Percentiles rank a stretch among this genome's conserved stretches.
Evolutionary conservation across 2,329 filamentous ascomycete species (phyloP).

Genomic region (Neofusicoccum sp.): DNA sequence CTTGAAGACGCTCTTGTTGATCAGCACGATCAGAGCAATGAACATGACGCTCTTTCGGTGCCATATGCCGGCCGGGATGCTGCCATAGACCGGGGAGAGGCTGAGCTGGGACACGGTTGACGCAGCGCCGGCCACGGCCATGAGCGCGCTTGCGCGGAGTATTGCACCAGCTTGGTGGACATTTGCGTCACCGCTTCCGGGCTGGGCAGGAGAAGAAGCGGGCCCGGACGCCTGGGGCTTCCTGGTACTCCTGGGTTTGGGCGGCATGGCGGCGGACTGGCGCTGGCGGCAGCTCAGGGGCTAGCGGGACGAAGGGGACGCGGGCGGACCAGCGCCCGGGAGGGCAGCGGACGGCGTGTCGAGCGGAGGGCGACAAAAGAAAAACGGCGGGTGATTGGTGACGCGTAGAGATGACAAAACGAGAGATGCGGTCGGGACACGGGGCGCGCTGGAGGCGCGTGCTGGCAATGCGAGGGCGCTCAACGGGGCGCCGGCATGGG

Average conservation of each 20-base stretch:
- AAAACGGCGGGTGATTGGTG: constrained; percentile 14
- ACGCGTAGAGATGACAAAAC: constrained; percentile 7
- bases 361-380: constrained; percentile 6
- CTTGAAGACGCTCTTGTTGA: constrained; percentile 62
- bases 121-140: constrained; percentile 63
- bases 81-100: constrained; percentile 86
- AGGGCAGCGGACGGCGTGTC: not conserved
- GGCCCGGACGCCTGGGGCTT: not conserved
- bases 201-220: not conserved
- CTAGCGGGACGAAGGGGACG: not conserved
- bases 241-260: not conserved
- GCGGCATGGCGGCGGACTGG: not conserved
- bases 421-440: constrained; percentile 7
- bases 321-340: constrained; percentile 11
- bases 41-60: constrained; percentile 69
- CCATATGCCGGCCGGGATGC: constrained; percentile 73
- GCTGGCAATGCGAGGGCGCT: constrained; percentile 7
- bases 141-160: constrained; percentile 43
- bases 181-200: not conserved
- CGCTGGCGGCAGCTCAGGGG: constrained; percentile 6
- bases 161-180: constrained; percentile 25
- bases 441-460: constrained; percentile 11
- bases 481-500: not conserved
- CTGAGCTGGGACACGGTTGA: constrained; percentile 74
- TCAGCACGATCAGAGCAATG: constrained; percentile 72